Evolutionary conservation across 129 eudicot species (phyloP).

Genomic region (Lactuca saligna): DNA sequence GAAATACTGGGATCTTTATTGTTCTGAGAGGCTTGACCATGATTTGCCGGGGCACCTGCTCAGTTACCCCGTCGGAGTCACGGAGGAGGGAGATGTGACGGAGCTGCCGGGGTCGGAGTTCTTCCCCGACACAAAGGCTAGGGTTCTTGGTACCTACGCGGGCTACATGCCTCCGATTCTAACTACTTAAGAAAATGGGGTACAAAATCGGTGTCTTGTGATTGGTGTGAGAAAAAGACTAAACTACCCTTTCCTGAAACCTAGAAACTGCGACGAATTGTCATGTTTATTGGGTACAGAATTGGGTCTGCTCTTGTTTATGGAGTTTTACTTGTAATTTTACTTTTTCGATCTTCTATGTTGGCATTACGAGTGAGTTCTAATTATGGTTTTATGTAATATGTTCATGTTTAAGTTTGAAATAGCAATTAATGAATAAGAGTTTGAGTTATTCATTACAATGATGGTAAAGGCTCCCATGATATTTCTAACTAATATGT

Average conservation of each 20-base stretch:
- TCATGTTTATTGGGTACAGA: neutral
- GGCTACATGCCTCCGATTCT: conserved; percentile 61
- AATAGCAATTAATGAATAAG: neutral
- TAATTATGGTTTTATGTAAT: neutral
- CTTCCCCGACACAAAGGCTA: conserved; percentile 79
- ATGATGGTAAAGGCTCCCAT: neutral
- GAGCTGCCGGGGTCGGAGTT: conserved; percentile 50
- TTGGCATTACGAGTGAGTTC: neutral
- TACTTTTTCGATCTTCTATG: neutral
- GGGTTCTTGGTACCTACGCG: conserved; percentile 49
- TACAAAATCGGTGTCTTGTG: neutral
- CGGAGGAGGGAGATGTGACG: conserved; percentile 53
- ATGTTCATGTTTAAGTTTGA: neutral
- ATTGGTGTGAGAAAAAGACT: neutral
- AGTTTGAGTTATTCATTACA: neutral
- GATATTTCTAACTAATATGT: too few relatives aligned
- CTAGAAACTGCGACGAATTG: neutral
- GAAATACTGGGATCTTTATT: conserved; percentile 61
- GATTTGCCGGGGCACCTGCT: conserved; percentile 71
- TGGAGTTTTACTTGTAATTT: conserved; percentile 2
- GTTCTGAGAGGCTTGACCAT: conserved; percentile 40
- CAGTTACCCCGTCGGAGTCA: conserved; percentile 58
- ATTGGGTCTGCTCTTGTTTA: neutral
- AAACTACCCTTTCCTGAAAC: neutral
- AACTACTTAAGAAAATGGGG: conserved; percentile 37